Base-by-base conservation (phyloP, 768 basidiomycete genomes). In the Roridomyces roridus region DNA sequence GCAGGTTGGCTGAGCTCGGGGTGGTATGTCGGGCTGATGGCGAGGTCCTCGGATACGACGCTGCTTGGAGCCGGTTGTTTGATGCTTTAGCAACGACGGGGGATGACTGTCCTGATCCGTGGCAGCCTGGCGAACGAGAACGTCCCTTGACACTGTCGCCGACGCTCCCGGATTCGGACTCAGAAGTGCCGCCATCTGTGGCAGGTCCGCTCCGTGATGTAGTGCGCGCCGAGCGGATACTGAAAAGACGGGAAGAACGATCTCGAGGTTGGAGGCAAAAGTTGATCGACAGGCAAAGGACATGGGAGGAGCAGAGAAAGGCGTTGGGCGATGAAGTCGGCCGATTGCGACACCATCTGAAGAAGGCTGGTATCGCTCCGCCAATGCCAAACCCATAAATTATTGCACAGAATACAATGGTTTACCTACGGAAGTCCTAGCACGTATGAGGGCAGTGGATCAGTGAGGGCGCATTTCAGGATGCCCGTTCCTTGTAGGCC, bases 181-280 rank as follows among this genome's bases (percentile, higher is more conserved):
- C 24, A 12, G 24, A 23, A 4, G 4, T 6, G 21, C 25, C 12
- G 2, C 14, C 6, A 3, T 36, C 12, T 14, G 1, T 15, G 28
- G 11, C 20, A 43, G 49, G 51, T 17, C 48, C 55, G 21, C 14
- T 46, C 20, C 55, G 44, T 9, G 44, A 50, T 40, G 26, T 57
- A 4, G 20, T 20, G 12, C 6, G 48, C 18, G 55, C 24, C 36
- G 42, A 43, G n/a, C 2, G 15, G 5, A 48, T 57, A 20, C 24
- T 57, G 43, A 43, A 46, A 21, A 28, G n/a, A 12, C 31, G 40
- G 26, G 40, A 35, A 23, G 43, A 26, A 12, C 8, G 41, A 8
- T 37, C 15, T 9, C 35, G 46, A 8, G 25, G 29, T 6, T 57
- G 55, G 55, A 51, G 45, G 44, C 12, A 45, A 4, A 51, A 20